These are phyloP conservation scores for Paxillus involutus DNA, from an alignment of 768 basidiomycete genomes.

Conservation along the genomic window DNA sequence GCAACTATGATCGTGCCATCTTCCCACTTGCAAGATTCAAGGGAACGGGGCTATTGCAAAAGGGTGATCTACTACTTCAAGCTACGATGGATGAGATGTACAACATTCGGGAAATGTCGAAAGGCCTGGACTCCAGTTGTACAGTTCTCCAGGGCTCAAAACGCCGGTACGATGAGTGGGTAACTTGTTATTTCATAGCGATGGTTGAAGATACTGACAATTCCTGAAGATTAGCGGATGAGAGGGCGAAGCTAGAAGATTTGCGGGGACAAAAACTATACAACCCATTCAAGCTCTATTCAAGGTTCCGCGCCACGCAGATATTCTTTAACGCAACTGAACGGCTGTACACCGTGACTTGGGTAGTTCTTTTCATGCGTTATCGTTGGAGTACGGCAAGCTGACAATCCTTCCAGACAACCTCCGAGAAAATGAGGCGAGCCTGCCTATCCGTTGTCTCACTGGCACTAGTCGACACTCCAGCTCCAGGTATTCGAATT, in stretches of 20 bases:
- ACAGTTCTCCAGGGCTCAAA: neutral
- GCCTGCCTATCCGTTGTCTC: neutral
- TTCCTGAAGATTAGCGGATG: neutral
- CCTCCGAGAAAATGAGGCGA: conserved; percentile 1
- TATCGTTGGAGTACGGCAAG: neutral
- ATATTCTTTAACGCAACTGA: neutral
- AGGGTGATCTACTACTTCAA: neutral
- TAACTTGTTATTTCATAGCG: neutral
- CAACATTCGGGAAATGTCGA: conserved; percentile 1
- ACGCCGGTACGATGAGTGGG: neutral
- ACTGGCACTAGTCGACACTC: neutral
- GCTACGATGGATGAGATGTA: conserved; percentile 4
- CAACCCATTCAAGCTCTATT: neutral
- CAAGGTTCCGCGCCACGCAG: neutral
- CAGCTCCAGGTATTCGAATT: neutral
- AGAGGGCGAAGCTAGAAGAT: neutral
- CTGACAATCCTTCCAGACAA: neutral
- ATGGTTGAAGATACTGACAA: neutral
- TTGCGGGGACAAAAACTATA: neutral
- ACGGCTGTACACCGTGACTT: neutral
- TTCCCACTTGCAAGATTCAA: conserved; percentile 2
- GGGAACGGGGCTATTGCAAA: neutral
- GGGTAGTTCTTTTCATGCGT: neutral
- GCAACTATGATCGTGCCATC: neutral
- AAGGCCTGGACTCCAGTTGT: neutral